These are phyloP conservation scores for Trichoderma koningiopsis DNA, from an alignment of 2,329 filamentous ascomycete species.

Conservation along the genomic window DNA sequence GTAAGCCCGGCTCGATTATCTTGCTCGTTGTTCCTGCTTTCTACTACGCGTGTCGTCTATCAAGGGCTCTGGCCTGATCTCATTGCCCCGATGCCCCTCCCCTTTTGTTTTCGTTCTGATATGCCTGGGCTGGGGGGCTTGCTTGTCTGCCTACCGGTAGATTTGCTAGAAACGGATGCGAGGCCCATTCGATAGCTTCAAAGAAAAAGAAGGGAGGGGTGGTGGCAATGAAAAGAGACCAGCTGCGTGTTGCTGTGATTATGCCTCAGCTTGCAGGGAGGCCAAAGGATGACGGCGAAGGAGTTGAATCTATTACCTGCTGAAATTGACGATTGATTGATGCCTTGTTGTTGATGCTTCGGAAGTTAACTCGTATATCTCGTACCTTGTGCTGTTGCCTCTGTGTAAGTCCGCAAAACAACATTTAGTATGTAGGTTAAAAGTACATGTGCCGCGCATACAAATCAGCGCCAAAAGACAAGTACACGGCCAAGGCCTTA, in stretches of 20 bases:
- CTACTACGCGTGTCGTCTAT: not conserved
- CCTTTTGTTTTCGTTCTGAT: not conserved
- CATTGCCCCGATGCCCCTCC: not conserved
- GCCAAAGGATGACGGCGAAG: not conserved
- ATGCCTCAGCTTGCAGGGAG: constrained; percentile 1
- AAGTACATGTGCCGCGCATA: not conserved
- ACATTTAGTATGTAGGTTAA: not conserved
- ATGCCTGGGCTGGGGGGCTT: not conserved
- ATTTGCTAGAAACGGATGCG: constrained; percentile 1
- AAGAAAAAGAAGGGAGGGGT: not conserved
- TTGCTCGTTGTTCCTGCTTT: not conserved
- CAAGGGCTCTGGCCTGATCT: not conserved
- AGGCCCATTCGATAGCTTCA: constrained; percentile 11
- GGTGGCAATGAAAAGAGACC: not conserved
- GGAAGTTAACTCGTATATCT: not conserved
- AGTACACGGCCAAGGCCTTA: not conserved
- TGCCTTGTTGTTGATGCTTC: not conserved
- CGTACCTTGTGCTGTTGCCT: not conserved
- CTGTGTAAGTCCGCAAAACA: not conserved
- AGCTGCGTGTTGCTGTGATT: not conserved
- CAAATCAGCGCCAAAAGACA: not conserved
- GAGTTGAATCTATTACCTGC: not conserved
- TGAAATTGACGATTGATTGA: not conserved
- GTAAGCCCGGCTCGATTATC: constrained; percentile 15
- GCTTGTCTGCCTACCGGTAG: constrained; percentile 1